Conservation (phyloP, 2,329 filamentous ascomycete species). For the Aspergillus spinulosporus region DNA sequence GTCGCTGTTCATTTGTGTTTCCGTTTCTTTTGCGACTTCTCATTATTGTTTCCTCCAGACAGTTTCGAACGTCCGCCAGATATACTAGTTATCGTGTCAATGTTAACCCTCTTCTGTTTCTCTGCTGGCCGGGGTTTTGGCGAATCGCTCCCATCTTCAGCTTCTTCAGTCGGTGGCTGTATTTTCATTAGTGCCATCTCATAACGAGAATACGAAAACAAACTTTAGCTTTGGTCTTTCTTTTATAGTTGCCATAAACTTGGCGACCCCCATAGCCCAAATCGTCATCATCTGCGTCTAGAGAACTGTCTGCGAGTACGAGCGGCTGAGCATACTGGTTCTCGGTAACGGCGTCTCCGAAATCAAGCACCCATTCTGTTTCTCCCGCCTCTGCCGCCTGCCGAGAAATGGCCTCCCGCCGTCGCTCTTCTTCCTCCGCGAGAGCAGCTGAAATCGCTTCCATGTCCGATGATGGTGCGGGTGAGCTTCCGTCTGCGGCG, state of each 20-base stretch:
- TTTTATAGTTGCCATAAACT: conserved; percentile 43
- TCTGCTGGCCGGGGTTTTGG: conserved; percentile 5
- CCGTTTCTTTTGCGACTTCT: conserved; percentile 28
- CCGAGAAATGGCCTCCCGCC: conserved; percentile 40
- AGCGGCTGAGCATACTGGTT: conserved; percentile 25
- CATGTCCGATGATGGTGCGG: conserved; percentile 37
- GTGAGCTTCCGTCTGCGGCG: conserved; percentile 22
- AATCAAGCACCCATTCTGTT: conserved; percentile 46
- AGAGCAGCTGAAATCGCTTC: conserved; percentile 43
- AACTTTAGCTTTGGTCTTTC: conserved; percentile 32
- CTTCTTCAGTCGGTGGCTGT: conserved; percentile 18
- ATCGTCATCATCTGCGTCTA: conserved; percentile 36
- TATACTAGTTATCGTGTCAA: conserved; percentile 33
- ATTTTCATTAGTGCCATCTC: conserved; percentile 2
- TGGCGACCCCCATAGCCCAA: conserved; percentile 34
- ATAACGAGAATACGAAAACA: conserved; percentile 15
- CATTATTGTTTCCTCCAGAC: conserved; percentile 11
- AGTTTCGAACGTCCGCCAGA: conserved; percentile 28
- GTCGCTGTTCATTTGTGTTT: conserved; percentile 24
- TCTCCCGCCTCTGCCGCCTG: conserved; percentile 47
- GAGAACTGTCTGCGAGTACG: conserved; percentile 35
- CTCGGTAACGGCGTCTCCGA: conserved; percentile 23
- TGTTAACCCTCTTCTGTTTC: conserved; percentile 17
- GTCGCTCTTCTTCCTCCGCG: conserved; percentile 44
- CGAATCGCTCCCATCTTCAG: conserved; percentile 16